These are phyloP conservation scores for Talaromyces albobiverticillius DNA, from an alignment of 2,329 filamentous ascomycete genomes.

Conservation along the genomic window DNA sequence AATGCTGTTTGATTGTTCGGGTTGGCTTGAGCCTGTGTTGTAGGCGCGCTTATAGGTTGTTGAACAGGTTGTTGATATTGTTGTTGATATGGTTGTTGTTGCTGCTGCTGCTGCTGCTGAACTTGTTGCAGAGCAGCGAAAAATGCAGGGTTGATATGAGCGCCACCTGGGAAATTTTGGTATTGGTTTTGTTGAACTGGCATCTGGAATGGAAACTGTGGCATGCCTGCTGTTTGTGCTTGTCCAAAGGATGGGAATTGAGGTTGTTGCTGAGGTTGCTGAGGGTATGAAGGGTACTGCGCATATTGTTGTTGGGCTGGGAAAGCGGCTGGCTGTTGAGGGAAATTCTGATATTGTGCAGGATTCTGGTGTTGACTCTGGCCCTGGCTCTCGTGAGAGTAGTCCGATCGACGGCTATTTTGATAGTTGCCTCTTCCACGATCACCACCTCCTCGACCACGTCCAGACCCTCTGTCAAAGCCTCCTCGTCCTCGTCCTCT, in stretches of 20 bases:
- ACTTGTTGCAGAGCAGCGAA: constrained; percentile 48
- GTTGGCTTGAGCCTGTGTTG: constrained; percentile 15
- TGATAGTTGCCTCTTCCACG: constrained; percentile 27
- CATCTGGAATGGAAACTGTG: constrained; percentile 37
- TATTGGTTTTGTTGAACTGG: constrained; percentile 45
- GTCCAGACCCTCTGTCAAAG: constrained; percentile 33
- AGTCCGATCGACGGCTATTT: constrained; percentile 25
- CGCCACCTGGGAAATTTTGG: constrained; percentile 37
- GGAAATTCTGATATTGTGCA: constrained; percentile 22
- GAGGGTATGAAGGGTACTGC: constrained; percentile 24
- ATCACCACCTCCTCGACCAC: constrained; percentile 29
- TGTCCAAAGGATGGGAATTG: constrained; percentile 15
- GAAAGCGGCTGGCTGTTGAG: constrained; percentile 21
- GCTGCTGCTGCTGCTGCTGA: constrained; percentile 36
- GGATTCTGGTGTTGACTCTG: constrained; percentile 22
- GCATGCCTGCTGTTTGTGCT: constrained; percentile 24
- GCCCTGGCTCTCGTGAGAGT: constrained; percentile 26
- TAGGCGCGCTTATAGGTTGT: not conserved
- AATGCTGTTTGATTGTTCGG: constrained; percentile 31
- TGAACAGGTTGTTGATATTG: not conserved
- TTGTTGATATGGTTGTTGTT: constrained; percentile 22
- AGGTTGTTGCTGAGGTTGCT: constrained; percentile 30
- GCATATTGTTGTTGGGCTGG: constrained; percentile 27
- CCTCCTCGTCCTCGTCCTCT: constrained; percentile 46
- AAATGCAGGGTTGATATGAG: constrained; percentile 59